Evolutionary conservation across 139 green algal species (phyloP).

Genomic region (Mychonastes homosphaera): DNA sequence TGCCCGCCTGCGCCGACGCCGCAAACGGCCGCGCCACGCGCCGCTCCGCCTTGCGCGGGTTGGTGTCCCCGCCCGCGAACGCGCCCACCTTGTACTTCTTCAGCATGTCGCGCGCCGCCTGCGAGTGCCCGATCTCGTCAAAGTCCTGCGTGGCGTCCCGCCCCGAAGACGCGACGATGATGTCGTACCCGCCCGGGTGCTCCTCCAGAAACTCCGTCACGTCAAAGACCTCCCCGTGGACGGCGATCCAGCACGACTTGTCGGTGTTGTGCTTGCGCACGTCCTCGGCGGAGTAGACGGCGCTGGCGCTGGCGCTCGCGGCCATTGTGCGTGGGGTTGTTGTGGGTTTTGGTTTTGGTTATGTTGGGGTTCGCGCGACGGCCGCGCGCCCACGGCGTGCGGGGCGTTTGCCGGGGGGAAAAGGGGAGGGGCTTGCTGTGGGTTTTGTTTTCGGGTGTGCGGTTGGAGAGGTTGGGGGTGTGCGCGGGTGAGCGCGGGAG

Average conservation of each 20-base stretch:
- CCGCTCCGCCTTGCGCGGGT: neutral
- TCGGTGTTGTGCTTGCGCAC: conserved; percentile 56
- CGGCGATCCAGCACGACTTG: conserved; percentile 70
- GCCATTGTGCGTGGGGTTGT: too few species aligned
- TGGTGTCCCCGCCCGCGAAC: conserved; percentile 32
- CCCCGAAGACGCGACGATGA: conserved; percentile 57
- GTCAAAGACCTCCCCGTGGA: conserved; percentile 78
- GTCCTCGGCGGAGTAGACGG: conserved; percentile 44
- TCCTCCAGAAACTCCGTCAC: conserved; percentile 82
- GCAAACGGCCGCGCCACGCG: neutral
- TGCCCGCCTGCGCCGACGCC: neutral
- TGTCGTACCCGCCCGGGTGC: conserved; percentile 70
- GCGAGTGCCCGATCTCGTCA: conserved; percentile 86
- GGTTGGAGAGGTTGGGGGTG: too few species aligned
- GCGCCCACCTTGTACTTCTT: conserved; percentile 65
- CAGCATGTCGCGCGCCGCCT: conserved; percentile 62
- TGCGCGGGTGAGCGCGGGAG: too few species aligned
- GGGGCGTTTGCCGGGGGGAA: too few species aligned
- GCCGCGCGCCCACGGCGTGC: too few species aligned
- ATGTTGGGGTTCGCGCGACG: too few species aligned
- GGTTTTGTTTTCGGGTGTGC: too few species aligned
- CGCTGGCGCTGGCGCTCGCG: too few species aligned
- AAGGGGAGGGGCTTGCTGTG: too few species aligned
- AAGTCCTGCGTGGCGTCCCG: conserved; percentile 74
- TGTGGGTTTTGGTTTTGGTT: too few species aligned